Base-by-base conservation (phyloP, 1,284 basidiomycete genomes). In the Psilocybe mexicana region DNA sequence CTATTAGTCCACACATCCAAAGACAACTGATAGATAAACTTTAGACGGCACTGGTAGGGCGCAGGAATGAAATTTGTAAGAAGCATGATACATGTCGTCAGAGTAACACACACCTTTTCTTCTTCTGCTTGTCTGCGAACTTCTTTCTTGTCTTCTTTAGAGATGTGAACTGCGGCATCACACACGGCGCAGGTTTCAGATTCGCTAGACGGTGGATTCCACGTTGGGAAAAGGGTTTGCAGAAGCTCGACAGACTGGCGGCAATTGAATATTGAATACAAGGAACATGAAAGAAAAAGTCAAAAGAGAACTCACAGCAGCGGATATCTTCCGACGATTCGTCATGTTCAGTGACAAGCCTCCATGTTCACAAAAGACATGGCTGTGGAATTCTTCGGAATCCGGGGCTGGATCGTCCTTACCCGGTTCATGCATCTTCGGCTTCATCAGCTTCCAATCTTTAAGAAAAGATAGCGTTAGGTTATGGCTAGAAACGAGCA, bases 361-460 rank as follows among this genome's bases (percentile, higher is more conserved):
- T 33, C 79, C 85, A 63, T 93, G 92, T 64, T 87, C 85, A 69
- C 91, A 93, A 8, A 72, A 68, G 48, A 92, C 86, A 66, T 93
- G 80, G 47, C 69, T 67, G 49, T 69, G 62, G 69, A 79, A 93
- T 35, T 81, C 79, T 6, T 71, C 69, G 30, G 79, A 74, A 67
- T 87, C 85, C 3, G 91, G 92, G 6, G 82, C 71, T 18, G 86
- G 86, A 70, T 93, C 92, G 18, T 70, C 72, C 61, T 77, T 70
- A 43, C 72, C 74, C 12, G 72, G 61, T 26, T 73, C 70, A 66
- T 93, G 91, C 88, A 93, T 90, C 70, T 81, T 88, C 30, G 92
- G 91, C 63, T 82, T 87, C 40, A 72, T 67, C 53, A 84, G 71
- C 67, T 76, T 78, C 92, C 92, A 93, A 66, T 91, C 92, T 92